Evolutionary conservation across 2,329 filamentous ascomycete species (phyloP), one percentile per base, ranked within the genome.

Genomic region (Zymoseptoria pseudotritici): DNA sequence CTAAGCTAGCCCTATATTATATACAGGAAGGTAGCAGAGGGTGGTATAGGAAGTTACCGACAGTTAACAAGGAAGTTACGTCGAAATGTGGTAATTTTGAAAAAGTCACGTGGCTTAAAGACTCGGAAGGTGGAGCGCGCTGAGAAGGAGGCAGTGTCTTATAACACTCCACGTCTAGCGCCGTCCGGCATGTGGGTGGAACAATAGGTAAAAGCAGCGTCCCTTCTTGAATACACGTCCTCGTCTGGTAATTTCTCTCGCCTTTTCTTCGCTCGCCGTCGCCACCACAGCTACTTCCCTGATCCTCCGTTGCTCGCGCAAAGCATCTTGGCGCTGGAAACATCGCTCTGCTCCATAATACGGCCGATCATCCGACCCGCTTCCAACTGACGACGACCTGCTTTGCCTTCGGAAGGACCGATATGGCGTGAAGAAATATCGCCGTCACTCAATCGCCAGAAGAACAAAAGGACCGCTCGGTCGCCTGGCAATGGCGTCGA

Each of bases 301-400:
- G 36, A 46, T 4, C 4, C 13, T 17, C 17, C 36, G 13, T 4
- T 46, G 13, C 36, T 4, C 17, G 36, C 36, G 36, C 36, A n/a
- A 46, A 11, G 36, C 13, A n/a, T 46, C 36, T 46, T 46, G 36
- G 36, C 36, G 36, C 36, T 7, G 36, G 36, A 46, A 46, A 46
- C 36, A 46, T 46, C 17, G 36, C 17, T 53, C 52, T 7, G 29
- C 57, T 55, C 57, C 57, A 59, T 52, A 59, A 55, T 55, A 59
- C 52, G 53, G 53, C 57, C 57, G 57, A 51, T 24, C 50, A 42
- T 10, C 26, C 22, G 17, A 42, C n/a, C 21, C 24, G 7, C 52
- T 54, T 50, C 31, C 24, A 36, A 55, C n/a, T n/a, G 22, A 53
- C 19, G 52, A 57, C 55, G 21, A 29, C 31, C 19, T 19, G 20